A percentile compares a stretch with the other conserved stretches of the same genome.
These are phyloP conservation scores for Penicillium paxilli DNA, from an alignment of 495 filamentous ascomycete genomes.

Conservation along the genomic window DNA sequence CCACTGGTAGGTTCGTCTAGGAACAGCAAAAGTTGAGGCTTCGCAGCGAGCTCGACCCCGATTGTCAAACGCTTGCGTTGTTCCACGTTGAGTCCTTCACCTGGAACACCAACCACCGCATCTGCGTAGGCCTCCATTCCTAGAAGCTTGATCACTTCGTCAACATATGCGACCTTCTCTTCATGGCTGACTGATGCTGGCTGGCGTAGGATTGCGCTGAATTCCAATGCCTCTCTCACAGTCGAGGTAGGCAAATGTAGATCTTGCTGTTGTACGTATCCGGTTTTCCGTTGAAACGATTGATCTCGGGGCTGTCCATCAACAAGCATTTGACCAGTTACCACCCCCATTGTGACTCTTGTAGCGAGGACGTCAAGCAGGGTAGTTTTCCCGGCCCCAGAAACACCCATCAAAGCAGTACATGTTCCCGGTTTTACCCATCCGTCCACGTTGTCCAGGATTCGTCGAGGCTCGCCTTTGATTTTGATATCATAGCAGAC, in stretches of 20 bases:
- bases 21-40: slow-evolving; percentile 81
- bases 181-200: slow-evolving; percentile 64
- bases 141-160: slow-evolving; percentile 88
- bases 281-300: slow-evolving; percentile 87
- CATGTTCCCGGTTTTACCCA: slow-evolving; percentile 67
- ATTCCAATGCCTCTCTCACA: slow-evolving; percentile 78
- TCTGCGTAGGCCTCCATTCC: slow-evolving; percentile 87
- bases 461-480: slow-evolving; percentile 54
- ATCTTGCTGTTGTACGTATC: slow-evolving; percentile 96
- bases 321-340: slow-evolving; percentile 53
- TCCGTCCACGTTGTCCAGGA: slow-evolving; percentile 64
- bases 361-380: slow-evolving; percentile 47
- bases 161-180: slow-evolving; percentile 87
- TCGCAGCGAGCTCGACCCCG: slow-evolving; percentile 83
- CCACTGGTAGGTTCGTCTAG: slow-evolving; percentile 49
- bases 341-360: slow-evolving; percentile 48
- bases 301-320: slow-evolving; percentile 57
- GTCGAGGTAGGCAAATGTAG: slow-evolving; percentile 80
- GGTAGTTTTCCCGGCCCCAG: slow-evolving; percentile 61
- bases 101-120: slow-evolving; percentile 83
- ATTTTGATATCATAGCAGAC: slow-evolving; percentile 68
- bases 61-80: slow-evolving; percentile 83
- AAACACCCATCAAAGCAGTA: slow-evolving; percentile 62
- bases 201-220: slow-evolving; percentile 82
- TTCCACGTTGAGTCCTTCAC: slow-evolving; percentile 84